A percentile compares a stretch with the other conserved stretches of the same genome.
Conservation (phyloP, 768 basidiomycete species). For the Lactarius sanguifluus region DNA sequence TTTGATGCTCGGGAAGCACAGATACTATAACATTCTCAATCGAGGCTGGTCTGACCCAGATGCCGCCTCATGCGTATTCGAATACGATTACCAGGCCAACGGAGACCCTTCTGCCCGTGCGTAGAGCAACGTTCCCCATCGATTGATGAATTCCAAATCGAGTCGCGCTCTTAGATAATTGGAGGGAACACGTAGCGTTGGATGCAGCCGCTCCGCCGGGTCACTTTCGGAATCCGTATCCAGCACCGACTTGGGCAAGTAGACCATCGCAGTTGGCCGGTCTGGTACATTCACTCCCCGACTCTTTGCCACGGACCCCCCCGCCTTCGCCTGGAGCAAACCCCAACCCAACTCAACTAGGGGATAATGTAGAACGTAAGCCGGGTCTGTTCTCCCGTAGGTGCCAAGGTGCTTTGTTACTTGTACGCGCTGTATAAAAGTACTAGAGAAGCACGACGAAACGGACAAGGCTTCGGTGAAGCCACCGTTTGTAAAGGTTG, state of each 20-base stretch:
- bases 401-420: background rate
- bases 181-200: constrained; percentile 19
- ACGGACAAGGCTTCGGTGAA: constrained; percentile 1
- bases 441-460: background rate
- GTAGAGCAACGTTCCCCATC: constrained; percentile 1
- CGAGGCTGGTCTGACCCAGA: constrained; percentile 10
- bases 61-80: constrained; percentile 17
- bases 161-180: constrained; percentile 13
- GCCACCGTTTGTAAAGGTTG: background rate
- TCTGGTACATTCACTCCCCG: constrained; percentile 6
- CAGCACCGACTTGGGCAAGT: constrained; percentile 20
- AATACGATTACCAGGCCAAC: constrained; percentile 19
- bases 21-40: constrained; percentile 16
- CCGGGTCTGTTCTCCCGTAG: constrained; percentile 1
- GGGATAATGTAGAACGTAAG: background rate
- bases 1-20: constrained; percentile 24
- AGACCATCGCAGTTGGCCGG: constrained; percentile 11
- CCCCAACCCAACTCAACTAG: background rate
- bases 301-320: constrained; percentile 15
- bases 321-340: constrained; percentile 11
- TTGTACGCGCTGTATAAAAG: background rate
- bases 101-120: constrained; percentile 27
- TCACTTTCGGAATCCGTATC: constrained; percentile 23
- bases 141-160: background rate
- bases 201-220: constrained; percentile 5